Percentiles rank a stretch among this genome's conserved stretches.
Evolutionary conservation across 1,284 basidiomycete genomes (phyloP).

Genomic region (Ceratobasidium sp.): DNA sequence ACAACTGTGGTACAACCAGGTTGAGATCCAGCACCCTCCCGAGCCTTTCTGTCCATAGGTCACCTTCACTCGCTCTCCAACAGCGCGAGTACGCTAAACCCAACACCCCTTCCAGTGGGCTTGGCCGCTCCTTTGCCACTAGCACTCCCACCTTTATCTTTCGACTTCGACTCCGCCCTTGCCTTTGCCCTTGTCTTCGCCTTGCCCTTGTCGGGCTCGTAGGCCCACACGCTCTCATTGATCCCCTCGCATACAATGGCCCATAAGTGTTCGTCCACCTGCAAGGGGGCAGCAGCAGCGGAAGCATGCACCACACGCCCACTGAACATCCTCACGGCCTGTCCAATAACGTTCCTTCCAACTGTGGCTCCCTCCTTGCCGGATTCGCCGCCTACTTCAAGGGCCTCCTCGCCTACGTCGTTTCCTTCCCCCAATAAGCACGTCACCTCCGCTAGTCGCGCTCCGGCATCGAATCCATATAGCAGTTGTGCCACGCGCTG

Average conservation of each 20-base stretch:
- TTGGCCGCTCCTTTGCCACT: slow-evolving; percentile 4
- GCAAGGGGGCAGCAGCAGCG: neutral
- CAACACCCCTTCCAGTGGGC: slow-evolving; percentile 39
- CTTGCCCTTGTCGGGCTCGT: slow-evolving; percentile 52
- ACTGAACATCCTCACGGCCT: slow-evolving; percentile 64
- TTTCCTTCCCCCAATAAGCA: slow-evolving; percentile 44
- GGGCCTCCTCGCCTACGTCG: slow-evolving; percentile 48
- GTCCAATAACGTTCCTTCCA: slow-evolving; percentile 61
- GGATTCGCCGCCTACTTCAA: slow-evolving; percentile 52
- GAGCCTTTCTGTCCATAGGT: neutral
- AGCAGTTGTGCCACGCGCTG: slow-evolving; percentile 77
- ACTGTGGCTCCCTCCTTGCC: no score
- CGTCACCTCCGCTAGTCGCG: slow-evolving; percentile 69
- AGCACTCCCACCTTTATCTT: slow-evolving; percentile 48
- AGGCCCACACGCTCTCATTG: slow-evolving; percentile 59
- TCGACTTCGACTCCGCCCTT: slow-evolving; percentile 50
- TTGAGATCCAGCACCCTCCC: neutral
- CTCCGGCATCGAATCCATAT: slow-evolving; percentile 67
- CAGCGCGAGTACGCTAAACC: slow-evolving; percentile 53
- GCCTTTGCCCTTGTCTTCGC: slow-evolving; percentile 16
- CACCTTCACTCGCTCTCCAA: slow-evolving; percentile 47
- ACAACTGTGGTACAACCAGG: slow-evolving; percentile 5
- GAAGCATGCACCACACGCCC: slow-evolving; percentile 65
- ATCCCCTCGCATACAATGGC: slow-evolving; percentile 62
- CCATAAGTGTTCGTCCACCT: slow-evolving; percentile 57